Base-by-base conservation (phyloP, 306 rosid genomes). In the Dryas drummondii region DNA sequence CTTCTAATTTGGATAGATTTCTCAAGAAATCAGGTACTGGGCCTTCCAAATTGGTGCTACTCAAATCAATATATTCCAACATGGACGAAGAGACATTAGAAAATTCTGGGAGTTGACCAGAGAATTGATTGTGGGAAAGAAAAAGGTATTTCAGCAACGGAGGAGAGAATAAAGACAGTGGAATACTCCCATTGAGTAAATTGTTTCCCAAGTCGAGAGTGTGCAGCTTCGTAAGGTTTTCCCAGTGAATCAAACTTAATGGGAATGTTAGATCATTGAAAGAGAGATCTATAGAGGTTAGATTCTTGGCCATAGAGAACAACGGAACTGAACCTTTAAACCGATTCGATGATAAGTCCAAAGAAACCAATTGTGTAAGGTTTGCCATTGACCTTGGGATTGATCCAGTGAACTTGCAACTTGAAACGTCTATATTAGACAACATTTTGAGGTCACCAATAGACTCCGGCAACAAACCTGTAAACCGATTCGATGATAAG, bases 31-130 rank as follows among this genome's bases (percentile, higher is more conserved):
- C 0, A 0, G 93, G 89, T 69, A 87, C 48, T 0, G 79, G 61
- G 9, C 97, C 91, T 17, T 78, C 81, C 69, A 91, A 65, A 4
- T 55, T 55, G 46, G 89, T 91, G 65, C 14, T 71, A 1, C 84
- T 71, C 50, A 91, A 80, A 78, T 83, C 84, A 5, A 88, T 79
- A 8, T 12, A 65, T 12, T 81, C 14, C 46, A 80, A 49, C 0
- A 5, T 13, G 27, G 40, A 53, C 5, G 78, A 55, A 40, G 82
- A 82, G 19, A 41, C 5, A 0, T 64, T 16, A 13, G 60, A 0
- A 32, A 74, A 44, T 13, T 78, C 74, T 7, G 7, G 19, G 4
- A 64, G 26, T 50, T 53, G 59, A 2, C 82, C 78, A 2, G 44
- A 60, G 37, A 82, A 70, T 51, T 19, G 60, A 67, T 78, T 82